A percentile compares a stretch with the other conserved stretches of the same genome.
Evolutionary conservation across 2,329 filamentous ascomycete species (phyloP).

Genomic region (Sporothrix protearum): DNA sequence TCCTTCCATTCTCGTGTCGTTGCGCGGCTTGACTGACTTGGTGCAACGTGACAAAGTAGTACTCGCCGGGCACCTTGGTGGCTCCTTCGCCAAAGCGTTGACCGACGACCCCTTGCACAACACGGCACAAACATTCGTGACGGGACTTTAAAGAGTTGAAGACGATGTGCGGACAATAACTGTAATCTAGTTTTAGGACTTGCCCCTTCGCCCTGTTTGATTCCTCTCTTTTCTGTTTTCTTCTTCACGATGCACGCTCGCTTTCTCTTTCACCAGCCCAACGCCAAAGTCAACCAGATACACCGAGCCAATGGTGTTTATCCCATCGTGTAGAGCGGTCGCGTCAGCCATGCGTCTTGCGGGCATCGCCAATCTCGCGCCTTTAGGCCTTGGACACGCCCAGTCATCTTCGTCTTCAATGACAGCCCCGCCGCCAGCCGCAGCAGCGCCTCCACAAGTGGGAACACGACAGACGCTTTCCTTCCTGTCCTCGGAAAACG

Average conservation of each 20-base stretch:
- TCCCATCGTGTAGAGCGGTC: background rate
- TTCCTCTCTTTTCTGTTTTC: background rate
- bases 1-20: background rate
- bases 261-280: background rate
- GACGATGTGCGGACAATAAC: background rate
- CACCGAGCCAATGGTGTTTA: background rate
- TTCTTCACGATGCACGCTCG: background rate
- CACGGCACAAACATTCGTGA: background rate
- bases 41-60: background rate
- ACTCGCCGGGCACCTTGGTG: background rate
- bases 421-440: background rate
- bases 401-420: background rate
- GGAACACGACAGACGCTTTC: background rate
- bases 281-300: background rate
- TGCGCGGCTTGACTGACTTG: background rate
- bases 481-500: slow-evolving; percentile 17
- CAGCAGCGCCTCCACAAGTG: background rate
- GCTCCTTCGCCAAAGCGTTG: background rate
- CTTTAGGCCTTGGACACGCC: background rate
- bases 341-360: background rate
- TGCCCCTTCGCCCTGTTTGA: background rate
- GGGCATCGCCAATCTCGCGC: slow-evolving; percentile 10
- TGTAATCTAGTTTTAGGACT: background rate
- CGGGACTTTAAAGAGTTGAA: background rate
- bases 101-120: background rate